Percentiles rank a stretch among this genome's conserved stretches.
Evolutionary conservation across 2,329 filamentous ascomycete species (phyloP).

Genomic region (Rhynchosporium agropyri): DNA sequence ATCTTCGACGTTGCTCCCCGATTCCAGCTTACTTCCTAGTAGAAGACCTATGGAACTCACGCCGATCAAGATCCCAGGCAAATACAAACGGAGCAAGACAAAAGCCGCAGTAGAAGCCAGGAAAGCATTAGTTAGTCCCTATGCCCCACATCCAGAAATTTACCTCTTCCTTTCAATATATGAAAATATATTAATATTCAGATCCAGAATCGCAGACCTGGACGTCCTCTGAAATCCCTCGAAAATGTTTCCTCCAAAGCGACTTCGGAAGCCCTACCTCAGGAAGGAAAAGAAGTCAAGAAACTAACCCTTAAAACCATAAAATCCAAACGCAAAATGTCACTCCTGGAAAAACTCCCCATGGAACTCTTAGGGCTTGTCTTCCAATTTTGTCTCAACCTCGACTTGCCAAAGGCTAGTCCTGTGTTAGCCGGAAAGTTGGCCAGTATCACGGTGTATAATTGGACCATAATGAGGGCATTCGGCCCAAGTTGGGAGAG

Average conservation of each 20-base stretch:
- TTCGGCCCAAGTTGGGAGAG: slow-evolving; percentile 39
- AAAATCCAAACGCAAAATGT: slow-evolving; percentile 39
- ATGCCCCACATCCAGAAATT: not conserved
- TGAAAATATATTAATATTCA: not conserved
- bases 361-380: slow-evolving; percentile 40
- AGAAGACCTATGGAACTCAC: slow-evolving; percentile 35
- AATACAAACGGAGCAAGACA: slow-evolving; percentile 32
- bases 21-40: not conserved
- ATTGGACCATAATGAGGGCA: slow-evolving; percentile 32
- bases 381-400: slow-evolving; percentile 38
- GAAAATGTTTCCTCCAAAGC: not conserved
- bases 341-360: slow-evolving; percentile 39
- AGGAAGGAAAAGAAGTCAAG: slow-evolving; percentile 18
- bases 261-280: not conserved
- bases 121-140: slow-evolving; percentile 33
- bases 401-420: slow-evolving; percentile 38
- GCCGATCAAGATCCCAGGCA: slow-evolving; percentile 40
- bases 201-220: slow-evolving; percentile 13
- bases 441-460: slow-evolving; percentile 37
- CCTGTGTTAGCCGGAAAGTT: slow-evolving; percentile 39
- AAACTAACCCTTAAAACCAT: slow-evolving; percentile 35
- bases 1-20: not conserved
- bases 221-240: slow-evolving; percentile 10
- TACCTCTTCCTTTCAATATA: not conserved
- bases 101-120: slow-evolving; percentile 33